Base-by-base conservation (phyloP, 192 early-diverging fungal genomes). In the Linnemannia elongata region DNA sequence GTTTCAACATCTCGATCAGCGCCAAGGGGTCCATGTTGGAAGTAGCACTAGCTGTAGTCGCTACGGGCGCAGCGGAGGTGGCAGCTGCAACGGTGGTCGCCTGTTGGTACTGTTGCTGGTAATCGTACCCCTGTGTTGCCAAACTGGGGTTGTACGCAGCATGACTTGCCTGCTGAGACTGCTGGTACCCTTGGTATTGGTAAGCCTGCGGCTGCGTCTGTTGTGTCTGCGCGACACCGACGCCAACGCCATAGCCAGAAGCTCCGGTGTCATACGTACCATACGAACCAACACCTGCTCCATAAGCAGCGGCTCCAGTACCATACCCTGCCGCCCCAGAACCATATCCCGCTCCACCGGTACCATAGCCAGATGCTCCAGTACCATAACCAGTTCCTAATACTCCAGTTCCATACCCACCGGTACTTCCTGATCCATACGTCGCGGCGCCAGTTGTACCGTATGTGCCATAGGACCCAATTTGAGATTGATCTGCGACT, bases 1-100 rank as follows among this genome's bases (percentile, higher is more conserved):
- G 79, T 36, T 81, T 73, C 13, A 81, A 45, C 79, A 81, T 81
- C 4, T 72, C 57, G 9, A 81, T 44, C 30, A 81, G 35, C 18
- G 49, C 71, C 55, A 38, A 35, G 4, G 79, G 60, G 12, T 66
- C 60, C 60, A 45, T 45, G 10, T 73, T 73, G 30, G 71, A 57
- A 8, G 55, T 27, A 42, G 42, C 71, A 27, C 24, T 10, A 30
- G 44, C 2, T 41, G 72, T 13, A 18, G 69, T 41, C 69, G 69
- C 38, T 6, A n/a, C 66, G 24, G 69, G 69, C 38, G 70, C 77
- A 70, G 49, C 8, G 10, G 78, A 24, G 5, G 24, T 57, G 4
- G 74, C 63, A 49, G 42, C 39, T 0, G 72, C 33, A 3, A 30
- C 20, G 9, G 45, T 33, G n/a, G 0, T 66, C 24, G 36, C 66